Conservation (phyloP, 2,329 filamentous ascomycete genomes). For the Apiospora pterosperma region DNA sequence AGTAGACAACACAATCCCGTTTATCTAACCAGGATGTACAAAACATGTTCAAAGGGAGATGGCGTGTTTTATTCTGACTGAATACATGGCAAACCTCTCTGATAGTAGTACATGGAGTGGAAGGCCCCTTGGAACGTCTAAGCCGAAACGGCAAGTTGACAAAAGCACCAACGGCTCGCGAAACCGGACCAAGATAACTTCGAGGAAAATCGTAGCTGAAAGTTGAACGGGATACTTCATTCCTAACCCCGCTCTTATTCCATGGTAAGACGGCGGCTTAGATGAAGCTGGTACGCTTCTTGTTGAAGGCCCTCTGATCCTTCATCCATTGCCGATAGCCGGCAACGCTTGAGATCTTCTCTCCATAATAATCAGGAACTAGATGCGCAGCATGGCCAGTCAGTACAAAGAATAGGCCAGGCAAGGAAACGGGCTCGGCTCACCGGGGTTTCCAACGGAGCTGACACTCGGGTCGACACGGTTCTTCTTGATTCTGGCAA, state of each 20-base stretch:
- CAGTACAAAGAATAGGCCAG: not conserved
- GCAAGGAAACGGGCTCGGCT: constrained; percentile 13
- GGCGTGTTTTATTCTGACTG: not conserved
- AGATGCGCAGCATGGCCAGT: not conserved
- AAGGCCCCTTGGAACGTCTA: not conserved
- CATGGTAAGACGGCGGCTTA: constrained; percentile 26
- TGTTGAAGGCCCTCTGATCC: constrained; percentile 95
- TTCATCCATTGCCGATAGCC: constrained; percentile 96
- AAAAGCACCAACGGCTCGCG: too few relatives aligned
- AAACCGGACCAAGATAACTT: too few relatives aligned
- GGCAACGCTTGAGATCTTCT: constrained; percentile 91
- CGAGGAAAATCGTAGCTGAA: not conserved
- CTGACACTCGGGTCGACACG: constrained; percentile 88
- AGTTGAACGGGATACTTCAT: not conserved
- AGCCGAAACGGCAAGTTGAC: too few relatives aligned
- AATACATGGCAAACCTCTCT: not conserved
- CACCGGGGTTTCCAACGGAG: constrained; percentile 80
- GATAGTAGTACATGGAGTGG: not conserved
- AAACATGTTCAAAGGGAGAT: not conserved
- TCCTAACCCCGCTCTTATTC: not conserved
- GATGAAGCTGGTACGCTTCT: constrained; percentile 70
- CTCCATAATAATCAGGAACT: constrained; percentile 96
- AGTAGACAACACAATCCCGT: constrained; percentile 58
- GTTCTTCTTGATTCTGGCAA: constrained; percentile 84
- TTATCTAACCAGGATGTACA: constrained; percentile 33